Base-by-base conservation (phyloP, 257 asterid species). In the Catharanthus roseus region DNA sequence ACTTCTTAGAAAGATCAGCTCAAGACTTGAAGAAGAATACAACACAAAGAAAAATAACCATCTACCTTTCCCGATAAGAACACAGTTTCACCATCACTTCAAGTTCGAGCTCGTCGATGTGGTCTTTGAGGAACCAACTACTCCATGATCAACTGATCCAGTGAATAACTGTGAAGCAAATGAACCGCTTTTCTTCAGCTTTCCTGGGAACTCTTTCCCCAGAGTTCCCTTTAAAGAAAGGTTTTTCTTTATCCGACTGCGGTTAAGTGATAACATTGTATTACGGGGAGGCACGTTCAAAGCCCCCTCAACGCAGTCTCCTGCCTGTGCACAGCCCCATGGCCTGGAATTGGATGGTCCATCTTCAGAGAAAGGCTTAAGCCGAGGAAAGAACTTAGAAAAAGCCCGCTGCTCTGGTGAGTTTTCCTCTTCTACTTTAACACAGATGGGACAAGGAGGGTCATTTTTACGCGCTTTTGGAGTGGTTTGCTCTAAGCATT, bases 401-500 rank as follows among this genome's bases (percentile, higher is more conserved):
- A 85, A 85, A 51, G 78, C 77, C 6, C 88, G 77, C 72, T 72
- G 91, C 11, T 90, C 92, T 0, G 93, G 85, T 21, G 89, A 86
- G 66, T 76, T 85, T 19, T 78, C 97, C 56, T 86, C 96, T 70
- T 91, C 95, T 0, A 77, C 65, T 70, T 83, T 91, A 41, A 79
- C 60, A 67, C 99, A 95, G 12, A 89, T 74, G 44, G 99, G 99
- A 72, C 99, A 95, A 4, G 95, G 97, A 56, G 99, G 97, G 72
- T 95, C 97, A 36, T 71, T 91, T 72, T 73, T 91, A 24, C 88
- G 85, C 24, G 91, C 81, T 84, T 91, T 91, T 2, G 97, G 93
- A 5, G 97, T 95, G 1, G 87, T 92, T 72, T 89, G 97, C 3
- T 95, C 97, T 85, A 95, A 74, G 80, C 99, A 95, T 77, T 95